A percentile compares a stretch with the other conserved stretches of the same genome.
Evolutionary conservation across 306 rosid genomes (phyloP).

Genomic region (Dicorynia guianensis): DNA sequence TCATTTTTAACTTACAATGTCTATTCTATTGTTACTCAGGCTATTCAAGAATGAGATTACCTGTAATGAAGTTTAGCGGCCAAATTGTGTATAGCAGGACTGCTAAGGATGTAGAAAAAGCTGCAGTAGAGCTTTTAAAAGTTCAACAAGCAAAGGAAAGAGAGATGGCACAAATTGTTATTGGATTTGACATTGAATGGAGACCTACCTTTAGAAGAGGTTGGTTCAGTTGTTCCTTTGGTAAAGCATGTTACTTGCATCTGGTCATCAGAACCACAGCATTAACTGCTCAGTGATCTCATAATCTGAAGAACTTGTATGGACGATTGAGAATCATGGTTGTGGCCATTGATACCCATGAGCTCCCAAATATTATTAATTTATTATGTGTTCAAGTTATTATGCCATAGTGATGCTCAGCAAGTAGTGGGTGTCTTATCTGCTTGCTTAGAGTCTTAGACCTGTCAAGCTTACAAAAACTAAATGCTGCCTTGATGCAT

Average conservation of each 20-base stretch:
- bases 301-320: background rate
- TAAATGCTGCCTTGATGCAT: too few relatives aligned
- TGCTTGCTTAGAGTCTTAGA: background rate
- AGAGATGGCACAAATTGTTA: constrained; percentile 44
- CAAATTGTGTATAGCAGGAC: constrained; percentile 73
- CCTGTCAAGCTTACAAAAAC: background rate
- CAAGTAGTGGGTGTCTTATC: background rate
- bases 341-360: background rate
- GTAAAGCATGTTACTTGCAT: background rate
- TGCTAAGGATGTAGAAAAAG: constrained; percentile 60
- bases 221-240: constrained; percentile 32
- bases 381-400: background rate
- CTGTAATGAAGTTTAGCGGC: constrained; percentile 74
- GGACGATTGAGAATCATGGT: background rate
- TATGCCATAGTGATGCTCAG: background rate
- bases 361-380: background rate
- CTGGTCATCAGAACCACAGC: background rate
- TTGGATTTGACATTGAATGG: constrained; percentile 94
- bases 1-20: background rate
- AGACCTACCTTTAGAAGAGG: constrained; percentile 74
- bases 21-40: constrained; percentile 40
- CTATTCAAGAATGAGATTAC: constrained; percentile 55
- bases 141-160: constrained; percentile 47
- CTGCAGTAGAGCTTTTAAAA: constrained; percentile 52
- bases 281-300: background rate